Evolutionary conservation across 2,329 filamentous ascomycete genomes (phyloP).

Genomic region (Aurifilum marmelostoma): DNA sequence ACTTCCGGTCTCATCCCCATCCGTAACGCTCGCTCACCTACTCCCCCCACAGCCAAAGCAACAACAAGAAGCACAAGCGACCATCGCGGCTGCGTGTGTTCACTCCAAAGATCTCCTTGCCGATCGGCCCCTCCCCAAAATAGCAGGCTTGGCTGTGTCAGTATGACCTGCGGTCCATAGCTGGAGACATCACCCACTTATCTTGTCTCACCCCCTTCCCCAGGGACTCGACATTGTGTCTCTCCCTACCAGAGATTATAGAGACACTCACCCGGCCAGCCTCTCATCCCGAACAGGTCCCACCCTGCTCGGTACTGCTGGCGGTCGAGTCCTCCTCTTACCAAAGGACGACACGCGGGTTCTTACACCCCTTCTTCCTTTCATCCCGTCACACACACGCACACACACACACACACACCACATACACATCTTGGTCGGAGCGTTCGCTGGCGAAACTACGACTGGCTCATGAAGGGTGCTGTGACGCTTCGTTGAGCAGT

Average conservation of each 20-base stretch:
- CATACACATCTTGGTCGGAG: slow-evolving; percentile 37
- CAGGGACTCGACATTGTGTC: slow-evolving; percentile 12
- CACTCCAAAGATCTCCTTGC: neutral
- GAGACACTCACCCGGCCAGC: slow-evolving; percentile 2
- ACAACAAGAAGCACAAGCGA: neutral
- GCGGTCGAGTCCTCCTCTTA: neutral
- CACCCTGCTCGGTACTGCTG: neutral
- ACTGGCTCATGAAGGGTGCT: slow-evolving; percentile 37
- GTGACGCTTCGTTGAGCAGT: slow-evolving; percentile 15
- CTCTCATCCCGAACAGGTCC: neutral
- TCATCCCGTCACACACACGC: slow-evolving; percentile 18
- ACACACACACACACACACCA: slow-evolving; percentile 23
- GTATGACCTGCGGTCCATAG: slow-evolving; percentile 27
- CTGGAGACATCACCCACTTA: slow-evolving; percentile 21
- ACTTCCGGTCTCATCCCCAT: neutral
- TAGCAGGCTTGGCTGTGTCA: slow-evolving; percentile 20
- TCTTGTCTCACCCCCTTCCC: slow-evolving; percentile 20
- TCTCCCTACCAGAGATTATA: slow-evolving; percentile 13
- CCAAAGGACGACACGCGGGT: neutral
- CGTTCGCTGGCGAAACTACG: slow-evolving; percentile 41
- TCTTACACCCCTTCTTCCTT: neutral
- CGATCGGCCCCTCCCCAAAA: slow-evolving; percentile 15
- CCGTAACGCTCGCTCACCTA: neutral
- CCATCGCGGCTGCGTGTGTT: neutral
- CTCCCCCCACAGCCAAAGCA: neutral